Base-by-base conservation (phyloP, 768 basidiomycete species). In the Tephrocybe sp. region DNA sequence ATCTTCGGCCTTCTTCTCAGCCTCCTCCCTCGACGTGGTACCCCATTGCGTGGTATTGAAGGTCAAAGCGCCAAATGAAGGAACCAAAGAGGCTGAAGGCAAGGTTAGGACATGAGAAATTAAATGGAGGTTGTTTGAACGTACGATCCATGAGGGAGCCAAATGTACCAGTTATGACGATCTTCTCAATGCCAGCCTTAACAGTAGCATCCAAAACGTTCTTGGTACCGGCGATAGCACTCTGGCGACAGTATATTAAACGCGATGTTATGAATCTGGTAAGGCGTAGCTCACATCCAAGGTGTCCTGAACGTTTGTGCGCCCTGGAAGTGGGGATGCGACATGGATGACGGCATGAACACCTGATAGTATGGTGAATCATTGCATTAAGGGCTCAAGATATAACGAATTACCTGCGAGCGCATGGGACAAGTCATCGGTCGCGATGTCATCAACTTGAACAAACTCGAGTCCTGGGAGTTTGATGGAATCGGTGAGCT, bases 271-370 rank as follows among this genome's bases (percentile, higher is more conserved):
- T 7, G 21, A 27, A 12, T 15, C 16, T 6, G 5, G 19, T 16
- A 19, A 10, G 21, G 42, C 11, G 2, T 18, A 22, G 38, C 58
- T 53, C n/a, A 61, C 60, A 21, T 63, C 49, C 23, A 63, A 38
- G n/a, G 55, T 57, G 29, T 55, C 56, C 4, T 63, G 45, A n/a
- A 57, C 54, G 27, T 25, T 23, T 19, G 58, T 55, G n/a, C 53
- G 57, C 24, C 60, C 56, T 1, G 55, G 56, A 27, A 62, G 57
- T 2, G 62, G 62, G 8, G 69, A 69, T 11, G 69, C 71, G 22
- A 64, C 63, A 50, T 74, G 72, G 13, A 61, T 56, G 37, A 79
- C 65, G 3, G 67, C 76, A 31, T 70, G 65, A 21, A 77, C 70
- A 9, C 69, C 75, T 61, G 10, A 16, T 1, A 13, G 19, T 6